phyloP scores from a whole-genome alignment of 345 rosid species.

The Salix dunnii region DNA sequence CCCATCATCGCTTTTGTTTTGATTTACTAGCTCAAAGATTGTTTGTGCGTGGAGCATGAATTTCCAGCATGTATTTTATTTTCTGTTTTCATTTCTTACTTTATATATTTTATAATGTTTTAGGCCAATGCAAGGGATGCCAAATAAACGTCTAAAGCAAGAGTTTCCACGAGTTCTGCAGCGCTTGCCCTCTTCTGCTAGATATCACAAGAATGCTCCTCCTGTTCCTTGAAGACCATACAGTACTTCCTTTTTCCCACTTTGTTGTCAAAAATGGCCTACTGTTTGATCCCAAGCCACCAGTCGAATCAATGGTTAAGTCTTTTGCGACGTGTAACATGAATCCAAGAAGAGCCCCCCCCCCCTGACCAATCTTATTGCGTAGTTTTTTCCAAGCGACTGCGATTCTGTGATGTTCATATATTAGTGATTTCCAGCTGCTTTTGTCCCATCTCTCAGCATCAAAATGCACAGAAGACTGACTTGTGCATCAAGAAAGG shows the following conservation, averaged over 20 bases:
- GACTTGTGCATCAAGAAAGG: neutral
- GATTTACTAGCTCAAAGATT: neutral
- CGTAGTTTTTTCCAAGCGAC: conserved; percentile 7
- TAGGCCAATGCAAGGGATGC: conserved; percentile 63
- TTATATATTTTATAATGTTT: conserved; percentile 3
- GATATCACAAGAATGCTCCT: conserved; percentile 64
- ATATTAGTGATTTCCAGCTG: neutral
- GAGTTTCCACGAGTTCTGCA: conserved; percentile 62
- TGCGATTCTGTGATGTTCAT: conserved; percentile 3
- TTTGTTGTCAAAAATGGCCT: neutral
- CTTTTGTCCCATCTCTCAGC: neutral
- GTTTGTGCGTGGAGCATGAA: neutral
- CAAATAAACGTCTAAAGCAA: conserved; percentile 65
- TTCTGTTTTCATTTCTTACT: conserved; percentile 3
- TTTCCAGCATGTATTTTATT: neutral
- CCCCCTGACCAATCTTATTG: conserved; percentile 5
- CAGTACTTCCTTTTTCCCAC: neutral
- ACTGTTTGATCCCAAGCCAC: neutral
- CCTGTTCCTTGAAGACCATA: conserved; percentile 43
- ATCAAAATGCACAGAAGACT: neutral
- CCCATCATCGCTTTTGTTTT: neutral
- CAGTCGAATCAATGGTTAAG: neutral
- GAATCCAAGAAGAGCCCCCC: conserved; percentile 9
- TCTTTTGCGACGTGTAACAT: neutral
- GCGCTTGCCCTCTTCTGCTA: conserved; percentile 72